A percentile compares a stretch with the other conserved stretches of the same genome.
Conservation (phyloP, 1,139 yeast species). For the Lodderomyces orthopsilosis region DNA sequence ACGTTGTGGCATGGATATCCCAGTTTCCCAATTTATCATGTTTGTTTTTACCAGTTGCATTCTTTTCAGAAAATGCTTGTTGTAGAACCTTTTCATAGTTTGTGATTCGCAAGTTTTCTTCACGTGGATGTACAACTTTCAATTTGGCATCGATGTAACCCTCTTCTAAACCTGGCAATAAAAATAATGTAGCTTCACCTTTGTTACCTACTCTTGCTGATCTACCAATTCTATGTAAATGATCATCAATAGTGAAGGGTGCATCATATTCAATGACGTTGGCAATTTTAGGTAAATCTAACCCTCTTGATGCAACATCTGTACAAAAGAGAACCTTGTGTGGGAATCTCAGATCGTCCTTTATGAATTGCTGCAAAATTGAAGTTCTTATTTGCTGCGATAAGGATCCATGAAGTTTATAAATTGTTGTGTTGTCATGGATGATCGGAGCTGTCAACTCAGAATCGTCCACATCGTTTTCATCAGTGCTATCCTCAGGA, state of each 20-base stretch:
- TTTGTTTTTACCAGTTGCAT: conserved; percentile 23
- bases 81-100: conserved; percentile 53
- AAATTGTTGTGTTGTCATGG: conserved; percentile 51
- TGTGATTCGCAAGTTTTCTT: conserved; percentile 31
- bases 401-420: conserved; percentile 86
- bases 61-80: conserved; percentile 58
- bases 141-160: conserved; percentile 62
- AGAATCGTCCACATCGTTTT: conserved; percentile 31
- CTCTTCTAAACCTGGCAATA: conserved; percentile 88
- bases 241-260: conserved; percentile 68
- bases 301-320: conserved; percentile 74
- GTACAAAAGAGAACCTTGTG: conserved; percentile 71
- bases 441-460: conserved; percentile 54
- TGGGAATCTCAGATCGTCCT: conserved; percentile 14
- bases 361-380: conserved; percentile 67
- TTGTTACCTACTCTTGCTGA: conserved; percentile 69
- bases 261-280: conserved; percentile 68
- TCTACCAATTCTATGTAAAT: conserved; percentile 71
- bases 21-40: conserved; percentile 51
- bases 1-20: conserved; percentile 95
- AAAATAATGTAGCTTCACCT: conserved; percentile 68
- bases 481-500: conserved; percentile 21
- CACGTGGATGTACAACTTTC: conserved; percentile 59
- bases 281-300: conserved; percentile 65
- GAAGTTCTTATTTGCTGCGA: conserved; percentile 78